These are phyloP conservation scores for Fusarium continuum DNA, from an alignment of 2,329 filamentous ascomycete genomes.

Conservation along the genomic window DNA sequence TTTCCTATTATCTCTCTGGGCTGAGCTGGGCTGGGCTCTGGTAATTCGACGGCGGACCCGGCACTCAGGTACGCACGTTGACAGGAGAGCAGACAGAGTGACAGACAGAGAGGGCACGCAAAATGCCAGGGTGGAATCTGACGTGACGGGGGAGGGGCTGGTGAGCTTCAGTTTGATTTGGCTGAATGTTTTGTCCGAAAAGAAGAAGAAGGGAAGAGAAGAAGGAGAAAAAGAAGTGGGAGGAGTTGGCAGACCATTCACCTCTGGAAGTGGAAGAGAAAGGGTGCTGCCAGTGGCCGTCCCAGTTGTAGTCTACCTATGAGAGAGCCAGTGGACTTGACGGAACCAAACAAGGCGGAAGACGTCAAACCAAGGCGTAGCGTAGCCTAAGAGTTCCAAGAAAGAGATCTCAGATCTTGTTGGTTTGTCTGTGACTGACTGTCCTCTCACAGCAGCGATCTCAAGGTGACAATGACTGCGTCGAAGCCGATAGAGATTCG, in stretches of 20 bases:
- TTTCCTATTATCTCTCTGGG: constrained; percentile 13
- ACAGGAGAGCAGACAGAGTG: constrained; percentile 3
- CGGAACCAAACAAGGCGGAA: constrained; percentile 30
- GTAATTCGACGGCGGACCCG: constrained; percentile 32
- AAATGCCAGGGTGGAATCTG: constrained; percentile 29
- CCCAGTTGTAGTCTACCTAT: constrained; percentile 28
- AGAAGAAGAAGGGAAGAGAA: constrained; percentile 6
- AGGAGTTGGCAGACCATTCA: constrained; percentile 22
- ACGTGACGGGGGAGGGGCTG: constrained; percentile 30
- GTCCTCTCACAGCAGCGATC: constrained; percentile 6
- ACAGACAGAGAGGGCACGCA: constrained; percentile 20
- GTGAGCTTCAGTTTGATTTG: constrained; percentile 12
- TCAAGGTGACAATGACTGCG: neutral
- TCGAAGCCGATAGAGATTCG: neutral
- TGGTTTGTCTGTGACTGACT: constrained; percentile 1
- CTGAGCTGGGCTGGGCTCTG: constrained; percentile 10
- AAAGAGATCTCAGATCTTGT: constrained; percentile 17
- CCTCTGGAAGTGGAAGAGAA: constrained; percentile 18
- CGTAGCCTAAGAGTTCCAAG: constrained; percentile 8
- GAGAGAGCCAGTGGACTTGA: constrained; percentile 14
- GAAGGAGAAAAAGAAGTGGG: constrained; percentile 21
- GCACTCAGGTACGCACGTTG: constrained; percentile 26
- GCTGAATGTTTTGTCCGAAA: constrained; percentile 2
- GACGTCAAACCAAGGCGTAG: constrained; percentile 12
- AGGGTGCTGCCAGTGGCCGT: constrained; percentile 17